Percentiles rank a stretch among this genome's conserved stretches.
Evolutionary conservation across 208 protist species (phyloP).

Genomic region (Endotrypanum monterogeii): DNA sequence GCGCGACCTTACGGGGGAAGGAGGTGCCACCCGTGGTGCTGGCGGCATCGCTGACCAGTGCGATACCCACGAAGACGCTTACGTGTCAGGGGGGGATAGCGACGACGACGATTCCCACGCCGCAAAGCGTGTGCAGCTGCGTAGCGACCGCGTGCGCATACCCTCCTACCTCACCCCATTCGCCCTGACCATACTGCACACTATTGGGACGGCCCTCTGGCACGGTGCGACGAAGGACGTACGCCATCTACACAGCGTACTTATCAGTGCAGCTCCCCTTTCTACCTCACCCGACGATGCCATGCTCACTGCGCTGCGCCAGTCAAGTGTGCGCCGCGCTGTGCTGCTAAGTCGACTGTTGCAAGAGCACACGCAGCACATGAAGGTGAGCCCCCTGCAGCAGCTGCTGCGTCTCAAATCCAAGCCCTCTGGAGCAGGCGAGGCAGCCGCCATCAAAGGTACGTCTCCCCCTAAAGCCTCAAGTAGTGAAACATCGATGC

Average conservation of each 20-base stretch:
- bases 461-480: not conserved
- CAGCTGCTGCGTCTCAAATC: conserved; percentile 52
- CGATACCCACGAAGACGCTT: conserved; percentile 32
- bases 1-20: not conserved
- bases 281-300: not conserved
- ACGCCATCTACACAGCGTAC: conserved; percentile 5
- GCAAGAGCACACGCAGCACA: conserved; percentile 65
- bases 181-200: conserved; percentile 61
- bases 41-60: not conserved
- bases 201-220: conserved; percentile 41
- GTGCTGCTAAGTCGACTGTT: conserved; percentile 68
- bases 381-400: conserved; percentile 54
- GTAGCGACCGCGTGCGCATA: conserved; percentile 8
- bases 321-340: conserved; percentile 35
- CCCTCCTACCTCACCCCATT: conserved; percentile 57
- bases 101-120: conserved; percentile 4
- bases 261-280: not conserved
- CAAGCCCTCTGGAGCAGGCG: not conserved
- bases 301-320: conserved; percentile 15
- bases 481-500: conserved; percentile 3
- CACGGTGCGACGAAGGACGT: conserved; percentile 20
- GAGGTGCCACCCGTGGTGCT: not conserved
- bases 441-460: not conserved
- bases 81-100: conserved; percentile 30
- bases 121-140: not conserved